Conservation (phyloP, 768 basidiomycete species). For the Hemileccinum impolitum region DNA sequence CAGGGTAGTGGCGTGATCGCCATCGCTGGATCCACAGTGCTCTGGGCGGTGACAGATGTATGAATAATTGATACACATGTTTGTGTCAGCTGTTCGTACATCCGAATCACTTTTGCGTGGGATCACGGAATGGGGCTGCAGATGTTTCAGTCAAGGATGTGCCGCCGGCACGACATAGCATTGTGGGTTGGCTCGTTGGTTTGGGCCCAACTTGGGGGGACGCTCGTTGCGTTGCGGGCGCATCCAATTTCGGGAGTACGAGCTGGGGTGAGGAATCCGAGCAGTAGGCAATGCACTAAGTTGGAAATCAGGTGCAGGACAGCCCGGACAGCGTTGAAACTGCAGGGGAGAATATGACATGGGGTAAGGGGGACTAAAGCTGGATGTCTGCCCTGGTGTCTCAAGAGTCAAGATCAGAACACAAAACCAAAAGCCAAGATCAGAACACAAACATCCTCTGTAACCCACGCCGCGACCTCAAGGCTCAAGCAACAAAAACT, state of each 20-base stretch:
- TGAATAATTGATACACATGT: accelerated
- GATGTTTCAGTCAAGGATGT: too few species aligned
- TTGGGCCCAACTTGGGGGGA: too few species aligned
- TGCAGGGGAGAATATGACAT: not conserved
- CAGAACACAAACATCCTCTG: not conserved
- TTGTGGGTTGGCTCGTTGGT: too few species aligned
- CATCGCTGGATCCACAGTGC: too few species aligned
- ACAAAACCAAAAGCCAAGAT: not conserved
- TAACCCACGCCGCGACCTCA: too few species aligned
- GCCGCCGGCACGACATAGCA: too few species aligned
- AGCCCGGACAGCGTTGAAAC: not conserved
- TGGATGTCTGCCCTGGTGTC: not conserved
- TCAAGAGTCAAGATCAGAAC: not conserved
- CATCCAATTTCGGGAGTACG: not conserved
- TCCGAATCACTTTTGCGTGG: not conserved
- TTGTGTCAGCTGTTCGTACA: conserved; percentile 10
- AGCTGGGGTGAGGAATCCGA: not conserved
- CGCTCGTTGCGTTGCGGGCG: too few species aligned
- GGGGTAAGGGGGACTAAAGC: not conserved
- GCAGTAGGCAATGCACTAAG: not conserved
- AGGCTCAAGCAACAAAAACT: too few species aligned
- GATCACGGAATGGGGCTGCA: too few species aligned
- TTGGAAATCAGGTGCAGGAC: too few species aligned
- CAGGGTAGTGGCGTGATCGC: too few species aligned
- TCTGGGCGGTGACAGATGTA: conserved; percentile 7